Base-by-base conservation (phyloP, 768 basidiomycete species). In the Tephrocybe sp. region DNA sequence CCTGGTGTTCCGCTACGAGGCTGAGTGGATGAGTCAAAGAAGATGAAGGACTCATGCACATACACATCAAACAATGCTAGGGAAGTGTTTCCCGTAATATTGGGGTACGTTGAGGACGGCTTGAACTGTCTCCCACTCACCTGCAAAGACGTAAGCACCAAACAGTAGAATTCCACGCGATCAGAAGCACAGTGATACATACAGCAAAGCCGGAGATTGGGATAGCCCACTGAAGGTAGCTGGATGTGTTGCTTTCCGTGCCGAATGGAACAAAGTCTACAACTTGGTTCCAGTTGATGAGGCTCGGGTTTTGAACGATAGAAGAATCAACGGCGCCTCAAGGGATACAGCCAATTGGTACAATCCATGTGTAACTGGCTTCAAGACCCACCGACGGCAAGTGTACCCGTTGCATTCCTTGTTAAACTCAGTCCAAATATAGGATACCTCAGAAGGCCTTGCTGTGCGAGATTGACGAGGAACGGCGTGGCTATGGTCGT, bases 171-270 rank as follows among this genome's bases (percentile, higher is more conserved):
- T 7, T 12, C n/a, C 5, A 3, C 18, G 4, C 25, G 3, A 23
- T 18, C 23, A 28, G 26, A 40, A 26, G 11, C 11, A 5, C 28
- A 40, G 34, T 32, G 23, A 46, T 0, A 56, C 77, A 33, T 57
- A 89, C 88, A 37, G 76, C 69, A 40, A 90, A 73, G 20, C 68
- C 68, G 1, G 76, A 66, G 36, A 91, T 62, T 2, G 79, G 80
- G 53, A 90, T 81, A 0, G 80, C 79, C 90, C 90, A 92, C 53
- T 85, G 83, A 39, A 92, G 69, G 57, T 91, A 91, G 56, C 84
- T 85, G 3, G 89, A 84, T 12, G 73, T 64, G 54, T 81, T 85
- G 54, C 69, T 78, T 56, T 80, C 78, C 4, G 71, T 64, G 5
- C 72, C 76, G 50, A 87, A 70, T 3, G 90, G 90, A 17, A 83